Conservation (phyloP, 768 basidiomycete genomes). For the Amyloporia xantha region DNA sequence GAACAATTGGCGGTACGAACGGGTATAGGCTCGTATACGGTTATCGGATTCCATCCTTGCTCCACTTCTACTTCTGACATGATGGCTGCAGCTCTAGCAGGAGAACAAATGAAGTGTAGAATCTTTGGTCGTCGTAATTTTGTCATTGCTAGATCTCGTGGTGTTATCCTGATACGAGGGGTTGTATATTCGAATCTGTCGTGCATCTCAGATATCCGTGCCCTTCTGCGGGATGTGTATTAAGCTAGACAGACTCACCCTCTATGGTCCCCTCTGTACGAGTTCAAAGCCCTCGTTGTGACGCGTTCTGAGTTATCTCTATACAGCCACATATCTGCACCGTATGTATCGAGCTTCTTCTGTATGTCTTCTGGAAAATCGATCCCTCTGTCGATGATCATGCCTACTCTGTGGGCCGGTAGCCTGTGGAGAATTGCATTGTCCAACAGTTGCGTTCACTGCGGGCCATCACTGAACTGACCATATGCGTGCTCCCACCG, state of each 20-base stretch:
- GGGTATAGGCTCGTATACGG: constrained; percentile 84
- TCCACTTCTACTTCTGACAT: constrained; percentile 53
- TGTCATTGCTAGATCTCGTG: constrained; percentile 56
- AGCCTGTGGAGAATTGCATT: constrained; percentile 45
- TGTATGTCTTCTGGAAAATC: constrained; percentile 67
- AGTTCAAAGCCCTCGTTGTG: constrained; percentile 73
- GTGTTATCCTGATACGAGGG: constrained; percentile 62
- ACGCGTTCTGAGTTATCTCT: constrained; percentile 44
- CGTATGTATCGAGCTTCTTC: constrained; percentile 51
- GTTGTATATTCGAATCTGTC: constrained; percentile 75
- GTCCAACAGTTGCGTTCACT: not conserved
- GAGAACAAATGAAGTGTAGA: constrained; percentile 85
- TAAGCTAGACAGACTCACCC: constrained; percentile 36
- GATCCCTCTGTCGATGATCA: constrained; percentile 76
- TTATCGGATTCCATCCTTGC: constrained; percentile 54
- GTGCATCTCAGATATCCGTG: constrained; percentile 4
- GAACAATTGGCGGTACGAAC: constrained; percentile 32
- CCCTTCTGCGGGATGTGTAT: constrained; percentile 2
- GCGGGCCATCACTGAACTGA: constrained; percentile 20
- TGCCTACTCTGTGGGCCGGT: constrained; percentile 55
- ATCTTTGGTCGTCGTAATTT: constrained; percentile 42
- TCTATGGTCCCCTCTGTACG: constrained; percentile 67
- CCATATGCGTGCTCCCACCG: constrained; percentile 81
- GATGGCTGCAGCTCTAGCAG: constrained; percentile 59
- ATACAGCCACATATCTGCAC: constrained; percentile 72